Conservation (phyloP, 768 basidiomycete genomes). For the Chlorophyllum brunneum region DNA sequence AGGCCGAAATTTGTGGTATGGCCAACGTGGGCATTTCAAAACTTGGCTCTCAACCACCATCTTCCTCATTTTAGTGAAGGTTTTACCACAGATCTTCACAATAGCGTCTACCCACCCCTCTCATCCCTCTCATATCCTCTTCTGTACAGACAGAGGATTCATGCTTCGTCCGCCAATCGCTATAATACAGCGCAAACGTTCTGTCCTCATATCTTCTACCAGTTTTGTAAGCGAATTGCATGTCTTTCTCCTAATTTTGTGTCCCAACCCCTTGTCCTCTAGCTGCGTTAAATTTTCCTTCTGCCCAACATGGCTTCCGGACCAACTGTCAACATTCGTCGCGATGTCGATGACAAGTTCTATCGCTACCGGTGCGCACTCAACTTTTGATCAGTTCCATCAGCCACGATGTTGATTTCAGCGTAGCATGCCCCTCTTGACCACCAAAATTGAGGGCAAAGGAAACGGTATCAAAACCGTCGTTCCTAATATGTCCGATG, state of each 20-base stretch:
- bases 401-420: conserved; percentile 8
- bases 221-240: conserved; percentile 42
- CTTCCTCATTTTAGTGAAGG: conserved; percentile 18
- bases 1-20: conserved; percentile 8
- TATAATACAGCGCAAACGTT: conserved; percentile 65
- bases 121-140: conserved; percentile 38
- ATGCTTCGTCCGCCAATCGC: conserved; percentile 88
- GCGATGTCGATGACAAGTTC: conserved; percentile 95
- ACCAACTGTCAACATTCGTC: conserved; percentile 82
- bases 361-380: conserved; percentile 81
- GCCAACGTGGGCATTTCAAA: conserved; percentile 12
- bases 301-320: conserved; percentile 82
- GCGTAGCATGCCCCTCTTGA: conserved; percentile 86
- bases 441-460: conserved; percentile 97
- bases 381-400: neutral
- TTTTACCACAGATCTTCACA: conserved; percentile 41
- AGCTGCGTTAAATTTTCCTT: conserved; percentile 52
- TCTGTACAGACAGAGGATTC: conserved; percentile 80
- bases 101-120: conserved; percentile 57
- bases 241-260: neutral
- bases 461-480: conserved; percentile 99
- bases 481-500: conserved; percentile 96
- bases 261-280: neutral
- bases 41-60: conserved; percentile 12
- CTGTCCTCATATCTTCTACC: conserved; percentile 44